Conservation (phyloP, 805 yeast species). For the Candida awuae region DNA sequence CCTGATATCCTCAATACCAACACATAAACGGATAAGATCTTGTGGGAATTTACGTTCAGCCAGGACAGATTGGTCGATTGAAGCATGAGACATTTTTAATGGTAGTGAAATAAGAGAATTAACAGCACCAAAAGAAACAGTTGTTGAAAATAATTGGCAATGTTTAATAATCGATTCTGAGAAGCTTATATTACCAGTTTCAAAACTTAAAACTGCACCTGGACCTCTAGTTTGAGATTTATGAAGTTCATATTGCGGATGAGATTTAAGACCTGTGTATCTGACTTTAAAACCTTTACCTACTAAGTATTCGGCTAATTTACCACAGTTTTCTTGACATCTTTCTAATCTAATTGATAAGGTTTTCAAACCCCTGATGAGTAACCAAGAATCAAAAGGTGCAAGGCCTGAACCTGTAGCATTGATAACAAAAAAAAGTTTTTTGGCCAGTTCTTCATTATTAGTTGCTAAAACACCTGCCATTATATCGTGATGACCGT, state of each 20-base stretch:
- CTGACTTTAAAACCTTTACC: constrained; percentile 65
- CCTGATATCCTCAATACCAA: constrained; percentile 79
- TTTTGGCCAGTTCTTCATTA: constrained; percentile 53
- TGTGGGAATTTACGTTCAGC: constrained; percentile 87
- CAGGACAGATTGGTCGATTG: constrained; percentile 81
- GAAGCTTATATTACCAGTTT: constrained; percentile 65
- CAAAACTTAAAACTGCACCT: constrained; percentile 85
- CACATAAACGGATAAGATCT: constrained; percentile 81
- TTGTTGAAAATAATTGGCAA: constrained; percentile 73
- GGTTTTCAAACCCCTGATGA: constrained; percentile 83
- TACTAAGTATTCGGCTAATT: constrained; percentile 67
- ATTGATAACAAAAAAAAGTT: constrained; percentile 69
- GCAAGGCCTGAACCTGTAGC: constrained; percentile 87
- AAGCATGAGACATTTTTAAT: constrained; percentile 95
- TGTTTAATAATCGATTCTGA: constrained; percentile 69
- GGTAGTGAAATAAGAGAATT: constrained; percentile 91
- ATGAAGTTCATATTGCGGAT: constrained; percentile 78
- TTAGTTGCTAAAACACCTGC: constrained; percentile 84
- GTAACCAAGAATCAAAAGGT: constrained; percentile 89
- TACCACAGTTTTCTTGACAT: constrained; percentile 75
- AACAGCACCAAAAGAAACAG: constrained; percentile 92
- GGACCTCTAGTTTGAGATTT: constrained; percentile 69
- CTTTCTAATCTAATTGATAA: constrained; percentile 78
- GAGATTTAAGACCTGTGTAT: constrained; percentile 76
- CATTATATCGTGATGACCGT: constrained; percentile 96